Evolutionary conservation across 257 asterid species (phyloP), one percentile per base, ranked within the genome.

Genomic region (Gardenia jasminoides): DNA sequence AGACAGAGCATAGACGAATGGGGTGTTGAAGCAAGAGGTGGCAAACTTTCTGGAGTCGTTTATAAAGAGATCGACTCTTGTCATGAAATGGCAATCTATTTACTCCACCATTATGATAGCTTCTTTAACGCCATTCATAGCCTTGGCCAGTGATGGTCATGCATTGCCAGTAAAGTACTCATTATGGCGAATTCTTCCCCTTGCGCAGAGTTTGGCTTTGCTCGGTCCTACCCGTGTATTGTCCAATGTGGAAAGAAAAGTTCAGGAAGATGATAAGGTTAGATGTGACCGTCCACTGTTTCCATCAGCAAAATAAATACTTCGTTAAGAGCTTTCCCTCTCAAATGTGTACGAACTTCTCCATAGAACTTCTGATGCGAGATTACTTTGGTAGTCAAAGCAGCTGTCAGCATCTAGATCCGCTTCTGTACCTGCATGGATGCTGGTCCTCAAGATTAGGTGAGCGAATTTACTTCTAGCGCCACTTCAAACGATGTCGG

Each of bases 181-280:
- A 44, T 46, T 44, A 15, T n/a, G 50, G 39, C 4, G 31, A 36
- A 46, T 24, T 12, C 24, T 15, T 46, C 44, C 31, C 41, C 26
- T 12, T 3, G 44, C 74, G 10, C 50, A 10, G 0, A 41, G 19
- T 22, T 22, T 41, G 36, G 31, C 3, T 0, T 39, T 69, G 22
- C 13, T 30, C 61, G 47, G 65, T 15, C 65, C 50, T 7, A 36
- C 20, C 10, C 24, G 39, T 52, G 76, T 33, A 79, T 33, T 79
- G 62, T 17, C 86, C 82, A 82, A 44, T 64, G 82, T 77, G 78
- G 67, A 24, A 74, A 77, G 78, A 33, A 61, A 61, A 56, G 10
- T 39, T 11, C 15, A 31, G 28, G 36, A n/a, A 62, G n/a, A 62
- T 73, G 39, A 13, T 16, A 22, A 28, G 26, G 67, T 26, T 41